phyloP scores from a whole-genome alignment of 2,329 filamentous ascomycete species.

The Fusarium nanum region DNA sequence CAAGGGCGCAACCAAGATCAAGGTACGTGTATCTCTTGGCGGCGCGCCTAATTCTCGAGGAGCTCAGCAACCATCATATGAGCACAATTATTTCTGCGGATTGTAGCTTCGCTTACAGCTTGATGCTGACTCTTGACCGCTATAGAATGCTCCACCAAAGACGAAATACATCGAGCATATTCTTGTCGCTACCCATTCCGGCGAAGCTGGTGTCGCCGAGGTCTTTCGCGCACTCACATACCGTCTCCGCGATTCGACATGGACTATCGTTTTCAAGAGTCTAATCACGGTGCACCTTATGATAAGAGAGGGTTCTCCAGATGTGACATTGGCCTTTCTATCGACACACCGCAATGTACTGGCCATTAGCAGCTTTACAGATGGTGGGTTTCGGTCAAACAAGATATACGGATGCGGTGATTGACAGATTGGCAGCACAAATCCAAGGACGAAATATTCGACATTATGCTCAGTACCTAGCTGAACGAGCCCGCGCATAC shows the following conservation, averaged over 20 bases:
- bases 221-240: slow-evolving; percentile 93
- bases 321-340: slow-evolving; percentile 88
- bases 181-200: slow-evolving; percentile 91
- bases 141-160: slow-evolving; percentile 91
- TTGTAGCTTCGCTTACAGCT: background rate
- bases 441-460: slow-evolving; percentile 95
- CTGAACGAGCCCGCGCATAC: slow-evolving; percentile 83
- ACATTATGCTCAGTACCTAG: slow-evolving; percentile 88
- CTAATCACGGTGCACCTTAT: slow-evolving; percentile 96
- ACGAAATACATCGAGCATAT: slow-evolving; percentile 99
- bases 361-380: slow-evolving; percentile 89
- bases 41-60: background rate
- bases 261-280: slow-evolving; percentile 99
- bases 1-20: slow-evolving; percentile 98
- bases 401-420: background rate
- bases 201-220: slow-evolving; percentile 93
- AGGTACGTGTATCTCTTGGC: slow-evolving; percentile 64
- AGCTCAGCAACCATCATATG: background rate
- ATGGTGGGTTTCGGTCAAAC: slow-evolving; percentile 72
- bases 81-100: background rate
- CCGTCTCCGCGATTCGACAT: slow-evolving; percentile 92
- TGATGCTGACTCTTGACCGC: slow-evolving; percentile 6
- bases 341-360: slow-evolving; percentile 84
- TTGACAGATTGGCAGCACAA: slow-evolving; percentile 71
- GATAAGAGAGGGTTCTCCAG: slow-evolving; percentile 93